phyloP scores from a whole-genome alignment of 2,329 filamentous ascomycete species.

The Coniochaeta prunicola region DNA sequence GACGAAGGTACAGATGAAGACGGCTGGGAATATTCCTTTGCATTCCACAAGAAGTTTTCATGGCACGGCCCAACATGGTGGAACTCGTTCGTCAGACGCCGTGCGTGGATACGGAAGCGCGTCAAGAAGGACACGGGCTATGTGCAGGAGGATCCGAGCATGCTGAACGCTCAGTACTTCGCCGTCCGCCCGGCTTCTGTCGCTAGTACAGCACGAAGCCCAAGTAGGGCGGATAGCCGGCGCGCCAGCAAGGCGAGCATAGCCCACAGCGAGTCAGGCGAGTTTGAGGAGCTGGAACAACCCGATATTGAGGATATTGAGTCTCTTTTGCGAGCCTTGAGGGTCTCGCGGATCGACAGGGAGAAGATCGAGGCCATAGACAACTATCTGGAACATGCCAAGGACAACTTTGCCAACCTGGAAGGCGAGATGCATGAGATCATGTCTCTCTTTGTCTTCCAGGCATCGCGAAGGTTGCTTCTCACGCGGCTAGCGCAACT shows the following conservation, averaged over 20 bases:
- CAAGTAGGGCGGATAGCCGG: constrained; percentile 24
- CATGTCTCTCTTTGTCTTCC: constrained; percentile 83
- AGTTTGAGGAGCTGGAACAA: constrained; percentile 43
- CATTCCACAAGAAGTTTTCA: constrained; percentile 64
- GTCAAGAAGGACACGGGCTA: constrained; percentile 50
- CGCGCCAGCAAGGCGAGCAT: constrained; percentile 29
- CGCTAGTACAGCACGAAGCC: constrained; percentile 25
- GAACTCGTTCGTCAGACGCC: constrained; percentile 85
- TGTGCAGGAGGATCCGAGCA: constrained; percentile 46
- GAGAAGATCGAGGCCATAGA: constrained; percentile 83
- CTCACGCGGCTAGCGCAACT: constrained; percentile 62
- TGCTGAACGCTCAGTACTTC: constrained; percentile 74
- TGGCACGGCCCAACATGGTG: constrained; percentile 95
- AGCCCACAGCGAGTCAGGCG: constrained; percentile 23
- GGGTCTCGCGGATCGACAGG: constrained; percentile 67
- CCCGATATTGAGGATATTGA: constrained; percentile 55
- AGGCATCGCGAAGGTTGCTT: constrained; percentile 74
- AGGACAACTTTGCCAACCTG: constrained; percentile 69
- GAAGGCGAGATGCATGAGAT: constrained; percentile 74
- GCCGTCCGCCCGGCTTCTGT: constrained; percentile 54
- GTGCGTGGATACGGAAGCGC: constrained; percentile 80
- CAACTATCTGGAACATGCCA: constrained; percentile 71
- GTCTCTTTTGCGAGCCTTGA: constrained; percentile 61
- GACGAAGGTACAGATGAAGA: constrained; percentile 80
- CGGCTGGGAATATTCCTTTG: constrained; percentile 94